phyloP scores from a whole-genome alignment of 306 rosid genomes.

The Inga oerstediana region DNA sequence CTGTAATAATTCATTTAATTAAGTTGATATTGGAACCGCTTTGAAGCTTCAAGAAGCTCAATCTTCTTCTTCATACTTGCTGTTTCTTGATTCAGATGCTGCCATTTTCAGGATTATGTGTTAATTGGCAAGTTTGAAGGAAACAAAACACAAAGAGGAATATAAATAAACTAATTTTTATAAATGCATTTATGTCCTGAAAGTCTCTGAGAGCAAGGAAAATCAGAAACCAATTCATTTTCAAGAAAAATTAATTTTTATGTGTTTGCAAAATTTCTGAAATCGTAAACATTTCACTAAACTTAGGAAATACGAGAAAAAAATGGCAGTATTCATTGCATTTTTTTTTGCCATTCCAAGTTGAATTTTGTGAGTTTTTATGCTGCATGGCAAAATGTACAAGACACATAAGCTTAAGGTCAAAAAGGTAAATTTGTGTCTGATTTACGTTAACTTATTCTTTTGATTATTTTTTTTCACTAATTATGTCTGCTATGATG shows the following conservation, averaged over 20 bases:
- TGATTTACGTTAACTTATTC: not conserved
- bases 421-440: not conserved
- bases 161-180: not conserved
- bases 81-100: conserved; percentile 74
- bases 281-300: not conserved
- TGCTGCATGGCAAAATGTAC: not conserved
- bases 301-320: not conserved
- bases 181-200: not conserved
- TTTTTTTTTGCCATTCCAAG: not conserved
- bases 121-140: not conserved
- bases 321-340: not conserved
- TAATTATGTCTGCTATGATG: not conserved
- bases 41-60: conserved; percentile 71
- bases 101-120: conserved; percentile 31
- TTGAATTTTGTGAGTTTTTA: not conserved
- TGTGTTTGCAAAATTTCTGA: not conserved
- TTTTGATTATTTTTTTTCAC: not conserved
- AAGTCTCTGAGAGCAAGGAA: not conserved
- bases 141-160: not conserved
- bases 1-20: not conserved
- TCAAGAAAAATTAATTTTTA: not conserved
- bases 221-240: not conserved
- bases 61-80: conserved; percentile 66
- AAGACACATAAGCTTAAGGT: not conserved
- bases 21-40: conserved; percentile 50